Percentiles rank a stretch among this genome's conserved stretches.
phyloP scores from a whole-genome alignment of 129 eudicot species.

The Saposhnikovia divaricata region DNA sequence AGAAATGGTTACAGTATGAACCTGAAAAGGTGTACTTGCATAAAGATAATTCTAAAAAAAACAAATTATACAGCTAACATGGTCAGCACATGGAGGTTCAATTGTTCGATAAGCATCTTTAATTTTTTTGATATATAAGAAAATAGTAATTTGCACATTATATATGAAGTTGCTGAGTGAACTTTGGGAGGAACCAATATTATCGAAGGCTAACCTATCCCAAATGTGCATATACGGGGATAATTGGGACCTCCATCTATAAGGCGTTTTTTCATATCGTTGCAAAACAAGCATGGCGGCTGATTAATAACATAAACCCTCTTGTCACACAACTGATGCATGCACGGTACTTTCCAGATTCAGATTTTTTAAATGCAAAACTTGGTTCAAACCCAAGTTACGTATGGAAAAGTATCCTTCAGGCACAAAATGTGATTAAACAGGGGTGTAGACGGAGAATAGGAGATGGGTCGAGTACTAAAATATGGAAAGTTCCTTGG shows the following conservation, averaged over 20 bases:
- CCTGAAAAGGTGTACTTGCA: conserved; percentile 36
- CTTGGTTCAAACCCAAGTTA: too few species aligned
- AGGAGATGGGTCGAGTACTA: too few species aligned
- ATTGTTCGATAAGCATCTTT: background rate
- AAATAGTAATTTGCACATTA: background rate
- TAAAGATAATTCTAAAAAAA: background rate
- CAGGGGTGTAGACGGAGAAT: too few species aligned
- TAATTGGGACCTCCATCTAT: conserved; percentile 34
- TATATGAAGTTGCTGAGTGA: background rate
- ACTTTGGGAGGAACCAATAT: background rate
- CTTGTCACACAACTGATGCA: too few species aligned
- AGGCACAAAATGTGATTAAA: too few species aligned
- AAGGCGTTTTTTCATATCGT: conserved; percentile 30
- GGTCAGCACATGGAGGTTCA: background rate
- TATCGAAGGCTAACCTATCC: conserved; percentile 50
- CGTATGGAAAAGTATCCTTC: too few species aligned
- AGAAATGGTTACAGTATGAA: conserved; percentile 88
- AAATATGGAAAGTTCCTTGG: too few species aligned
- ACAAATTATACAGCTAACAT: background rate
- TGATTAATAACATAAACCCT: too few species aligned
- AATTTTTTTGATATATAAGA: background rate
- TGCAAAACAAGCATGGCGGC: too few species aligned
- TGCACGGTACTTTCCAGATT: too few species aligned
- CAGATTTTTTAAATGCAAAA: too few species aligned
- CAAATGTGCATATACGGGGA: conserved; percentile 83